Conservation (phyloP, 176 grass and related monocot species). For the Zea luxurians region DNA sequence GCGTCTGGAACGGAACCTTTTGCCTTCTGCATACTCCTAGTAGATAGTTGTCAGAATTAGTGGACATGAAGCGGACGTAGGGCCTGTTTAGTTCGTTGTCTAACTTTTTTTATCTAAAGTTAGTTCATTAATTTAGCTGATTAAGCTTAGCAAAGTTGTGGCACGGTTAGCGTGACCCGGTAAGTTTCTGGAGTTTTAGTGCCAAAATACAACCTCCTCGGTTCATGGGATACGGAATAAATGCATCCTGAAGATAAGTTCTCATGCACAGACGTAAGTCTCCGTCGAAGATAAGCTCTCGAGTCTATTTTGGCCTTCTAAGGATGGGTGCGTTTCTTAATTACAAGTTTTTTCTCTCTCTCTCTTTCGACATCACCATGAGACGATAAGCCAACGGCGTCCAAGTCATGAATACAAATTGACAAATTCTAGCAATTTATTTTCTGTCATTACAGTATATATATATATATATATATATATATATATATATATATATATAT, state of each 20-base stretch:
- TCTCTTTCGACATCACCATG: neutral
- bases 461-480: no score
- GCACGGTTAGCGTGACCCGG: no score
- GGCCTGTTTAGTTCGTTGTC: no score
- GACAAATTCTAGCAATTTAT: neutral
- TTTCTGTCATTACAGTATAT: no score
- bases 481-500: no score
- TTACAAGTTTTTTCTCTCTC: neutral
- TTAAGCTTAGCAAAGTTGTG: no score
- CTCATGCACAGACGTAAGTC: neutral
- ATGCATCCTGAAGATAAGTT: conserved; percentile 15
- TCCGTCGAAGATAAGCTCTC: neutral
- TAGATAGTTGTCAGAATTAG: neutral
- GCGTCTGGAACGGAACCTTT: neutral
- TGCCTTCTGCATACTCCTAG: neutral
- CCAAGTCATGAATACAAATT: neutral
- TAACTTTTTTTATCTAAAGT: no score
- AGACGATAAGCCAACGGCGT: neutral
- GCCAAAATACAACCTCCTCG: neutral
- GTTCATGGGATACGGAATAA: neutral
- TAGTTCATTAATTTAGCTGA: no score
- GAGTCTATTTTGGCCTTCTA: conserved; percentile 5
- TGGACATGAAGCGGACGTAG: neutral
- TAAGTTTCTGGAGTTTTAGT: no score
- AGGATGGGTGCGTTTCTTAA: neutral